Evolutionary conservation across 164 flowering plant genomes (phyloP), one percentile per base, ranked within the genome.

Genomic region (Annona cherimola): DNA sequence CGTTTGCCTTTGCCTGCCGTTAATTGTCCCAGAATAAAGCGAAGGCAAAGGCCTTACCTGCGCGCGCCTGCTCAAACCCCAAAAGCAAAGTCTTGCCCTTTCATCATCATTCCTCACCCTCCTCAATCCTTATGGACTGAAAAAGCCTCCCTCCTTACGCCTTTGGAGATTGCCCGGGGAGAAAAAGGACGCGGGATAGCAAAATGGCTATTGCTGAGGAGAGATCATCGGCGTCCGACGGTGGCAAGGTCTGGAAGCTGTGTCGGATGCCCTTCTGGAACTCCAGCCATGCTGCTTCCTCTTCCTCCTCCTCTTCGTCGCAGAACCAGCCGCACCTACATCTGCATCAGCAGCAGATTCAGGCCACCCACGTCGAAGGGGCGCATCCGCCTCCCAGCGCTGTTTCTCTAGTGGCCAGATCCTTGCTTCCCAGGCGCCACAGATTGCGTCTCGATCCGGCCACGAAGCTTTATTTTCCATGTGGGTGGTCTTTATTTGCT

Each of bases 381-480:
- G 42, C 77, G n/a, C 59, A 46, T 71, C 42, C 67, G 55, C 60
- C 84, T 44, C 55, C 83, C 11, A 78, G 45, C 43, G 81, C 91
- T 9, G 94, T 92, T 35, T 83, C 94, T 5, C 87, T 89, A 26
- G 90, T 90, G 20, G 98, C 97, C 0, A 84, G 87, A 76, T 94
- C 96, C 64, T 61, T 94, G 40, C 85, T 94, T 44, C 97, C 94
- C 0, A 77, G 88, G 0, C 80, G 90, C 14, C 91, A 96, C 43
- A 79, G 96, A 2, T 88, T 94, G 63, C 86, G 93, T 70, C 96
- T 94, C 19, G 98, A 94, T 85, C 98, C 97, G 4, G 35, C 91
- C 1, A 83, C 67, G 66, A 93, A 93, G 77, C 90, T 93, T 63
- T 93, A 90, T 77, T 93, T 93, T 76, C 97, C 98, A 2, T 90